Percentiles rank a stretch among this genome's conserved stretches.
phyloP scores from a whole-genome alignment of 2,329 filamentous ascomycete genomes.

The Aspergillus versicolor region DNA sequence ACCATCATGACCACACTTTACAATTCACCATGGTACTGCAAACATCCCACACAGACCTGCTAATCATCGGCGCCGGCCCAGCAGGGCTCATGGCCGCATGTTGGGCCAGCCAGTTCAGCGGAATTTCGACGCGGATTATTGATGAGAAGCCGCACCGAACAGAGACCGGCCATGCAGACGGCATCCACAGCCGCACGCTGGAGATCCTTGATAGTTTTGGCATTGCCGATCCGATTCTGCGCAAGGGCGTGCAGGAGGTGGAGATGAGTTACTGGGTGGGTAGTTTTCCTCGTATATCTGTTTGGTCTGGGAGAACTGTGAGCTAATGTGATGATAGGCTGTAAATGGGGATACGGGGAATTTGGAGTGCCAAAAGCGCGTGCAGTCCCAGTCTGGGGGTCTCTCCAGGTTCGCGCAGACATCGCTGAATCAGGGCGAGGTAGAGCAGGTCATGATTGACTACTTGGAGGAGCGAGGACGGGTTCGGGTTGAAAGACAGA shows the following conservation, averaged over 20 bases:
- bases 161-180: conserved; percentile 48
- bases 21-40: neutral
- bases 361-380: conserved; percentile 10
- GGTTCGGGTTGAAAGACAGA: conserved; percentile 11
- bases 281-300: neutral
- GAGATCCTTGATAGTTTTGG: conserved; percentile 74
- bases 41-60: conserved; percentile 4
- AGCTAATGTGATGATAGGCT: neutral
- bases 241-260: neutral
- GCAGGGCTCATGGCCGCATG: conserved; percentile 18
- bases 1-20: too few species aligned
- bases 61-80: conserved; percentile 4
- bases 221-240: conserved; percentile 42
- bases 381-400: neutral
- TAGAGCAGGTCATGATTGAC: conserved; percentile 16
- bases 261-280: conserved; percentile 19
- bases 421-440: conserved; percentile 16
- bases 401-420: conserved; percentile 12
- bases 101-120: conserved; percentile 16
- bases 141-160: conserved; percentile 20
- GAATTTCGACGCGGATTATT: conserved; percentile 21
- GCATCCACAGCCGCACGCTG: conserved; percentile 63
- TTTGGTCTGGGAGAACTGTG: neutral
- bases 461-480: neutral
- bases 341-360: conserved; percentile 2